phyloP scores from a whole-genome alignment of 192 early-diverging fungal genomes.

The Chytriomyces confervae region DNA sequence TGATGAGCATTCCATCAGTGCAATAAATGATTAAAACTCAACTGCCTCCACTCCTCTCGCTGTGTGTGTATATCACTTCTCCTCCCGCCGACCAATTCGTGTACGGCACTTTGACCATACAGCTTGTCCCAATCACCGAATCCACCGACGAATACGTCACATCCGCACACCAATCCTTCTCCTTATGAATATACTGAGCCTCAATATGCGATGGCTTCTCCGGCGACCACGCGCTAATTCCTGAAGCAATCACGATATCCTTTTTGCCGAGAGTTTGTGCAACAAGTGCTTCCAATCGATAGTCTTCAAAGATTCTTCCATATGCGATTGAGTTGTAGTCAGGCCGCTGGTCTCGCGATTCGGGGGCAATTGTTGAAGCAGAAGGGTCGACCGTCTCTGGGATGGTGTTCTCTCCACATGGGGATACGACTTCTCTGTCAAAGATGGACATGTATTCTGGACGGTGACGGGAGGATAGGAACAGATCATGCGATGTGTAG shows the following conservation, averaged over 20 bases:
- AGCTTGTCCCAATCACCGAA: constrained; percentile 79
- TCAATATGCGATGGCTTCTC: constrained; percentile 71
- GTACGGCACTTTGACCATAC: constrained; percentile 73
- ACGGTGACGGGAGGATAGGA: neutral
- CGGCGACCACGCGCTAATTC: constrained; percentile 60
- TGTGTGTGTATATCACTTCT: constrained; percentile 60
- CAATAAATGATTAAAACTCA: constrained; percentile 33
- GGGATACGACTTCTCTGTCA: constrained; percentile 22
- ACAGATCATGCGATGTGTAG: constrained; percentile 74
- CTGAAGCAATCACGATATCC: constrained; percentile 65
- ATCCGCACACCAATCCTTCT: constrained; percentile 33
- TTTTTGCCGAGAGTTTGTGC: constrained; percentile 58
- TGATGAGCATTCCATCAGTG: neutral
- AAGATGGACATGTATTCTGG: neutral
- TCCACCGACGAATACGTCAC: constrained; percentile 67
- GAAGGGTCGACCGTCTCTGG: neutral
- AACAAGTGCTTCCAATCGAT: constrained; percentile 69
- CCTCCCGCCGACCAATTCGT: constrained; percentile 52
- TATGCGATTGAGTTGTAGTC: constrained; percentile 66
- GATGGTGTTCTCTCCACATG: neutral
- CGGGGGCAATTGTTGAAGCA: neutral
- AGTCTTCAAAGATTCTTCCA: constrained; percentile 75
- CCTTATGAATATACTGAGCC: constrained; percentile 55
- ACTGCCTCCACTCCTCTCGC: constrained; percentile 91
- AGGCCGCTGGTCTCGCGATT: neutral